phyloP scores from a whole-genome alignment of 2,329 filamentous ascomycete genomes.

The Xylariaceae sp. region DNA sequence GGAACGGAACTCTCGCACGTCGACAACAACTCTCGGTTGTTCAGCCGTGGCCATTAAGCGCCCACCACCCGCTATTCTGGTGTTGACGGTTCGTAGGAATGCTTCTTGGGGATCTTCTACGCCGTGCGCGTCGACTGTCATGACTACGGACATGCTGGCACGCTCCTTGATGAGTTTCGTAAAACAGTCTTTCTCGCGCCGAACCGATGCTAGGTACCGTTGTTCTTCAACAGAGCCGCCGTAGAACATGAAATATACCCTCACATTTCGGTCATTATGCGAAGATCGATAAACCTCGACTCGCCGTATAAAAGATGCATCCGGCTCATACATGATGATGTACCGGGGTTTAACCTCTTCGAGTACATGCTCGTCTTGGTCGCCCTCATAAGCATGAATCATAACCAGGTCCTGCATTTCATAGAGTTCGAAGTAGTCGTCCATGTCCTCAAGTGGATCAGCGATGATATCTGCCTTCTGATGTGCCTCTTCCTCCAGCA shows the following conservation, averaged over 20 bases:
- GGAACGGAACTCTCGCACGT: constrained; percentile 95
- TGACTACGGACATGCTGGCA: constrained; percentile 87
- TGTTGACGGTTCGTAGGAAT: constrained; percentile 95
- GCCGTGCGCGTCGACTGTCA: constrained; percentile 74
- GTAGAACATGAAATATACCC: constrained; percentile 97
- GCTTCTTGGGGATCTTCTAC: constrained; percentile 85
- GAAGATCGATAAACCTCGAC: constrained; percentile 97
- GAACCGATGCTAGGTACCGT: constrained; percentile 84
- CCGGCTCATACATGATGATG: constrained; percentile 98
- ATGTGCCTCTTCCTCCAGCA: constrained; percentile 76
- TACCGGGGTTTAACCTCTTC: constrained; percentile 93
- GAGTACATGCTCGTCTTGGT: constrained; percentile 94
- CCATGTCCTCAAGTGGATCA: constrained; percentile 89
- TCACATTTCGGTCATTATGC: constrained; percentile 85
- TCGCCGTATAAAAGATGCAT: constrained; percentile 89
- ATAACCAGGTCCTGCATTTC: constrained; percentile 89
- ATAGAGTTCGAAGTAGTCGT: constrained; percentile 89
- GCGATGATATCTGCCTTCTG: constrained; percentile 77
- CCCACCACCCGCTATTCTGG: constrained; percentile 92
- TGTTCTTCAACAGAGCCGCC: constrained; percentile 95
- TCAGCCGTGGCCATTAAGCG: constrained; percentile 82
- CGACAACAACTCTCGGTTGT: constrained; percentile 89
- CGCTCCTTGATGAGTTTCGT: constrained; percentile 94
- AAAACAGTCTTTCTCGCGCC: constrained; percentile 96
- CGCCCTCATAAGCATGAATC: constrained; percentile 91